These are phyloP conservation scores for Ilex aquifolium DNA, from an alignment of 257 asterid species.

Conservation along the genomic window DNA sequence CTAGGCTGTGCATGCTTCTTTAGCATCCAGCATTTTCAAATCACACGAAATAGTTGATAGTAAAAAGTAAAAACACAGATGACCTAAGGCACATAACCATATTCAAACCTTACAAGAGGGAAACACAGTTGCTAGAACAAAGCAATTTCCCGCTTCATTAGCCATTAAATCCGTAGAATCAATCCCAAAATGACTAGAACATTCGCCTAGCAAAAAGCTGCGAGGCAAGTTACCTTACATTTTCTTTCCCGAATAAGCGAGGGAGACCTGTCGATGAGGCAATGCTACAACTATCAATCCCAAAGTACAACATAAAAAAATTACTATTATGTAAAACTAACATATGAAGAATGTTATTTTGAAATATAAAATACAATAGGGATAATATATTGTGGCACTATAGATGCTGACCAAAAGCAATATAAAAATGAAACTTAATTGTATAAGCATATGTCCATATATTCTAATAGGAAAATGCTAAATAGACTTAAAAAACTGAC, in stretches of 20 bases:
- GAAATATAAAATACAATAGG: too few relatives aligned
- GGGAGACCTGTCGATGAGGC: conserved; percentile 62
- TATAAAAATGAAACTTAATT: too few relatives aligned
- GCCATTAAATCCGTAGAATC: conserved; percentile 25
- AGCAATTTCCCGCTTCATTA: conserved; percentile 61
- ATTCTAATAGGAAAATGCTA: too few relatives aligned
- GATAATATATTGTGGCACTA: too few relatives aligned
- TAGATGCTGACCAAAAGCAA: too few relatives aligned
- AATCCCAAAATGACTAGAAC: conserved; percentile 57
- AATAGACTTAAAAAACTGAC: too few relatives aligned
- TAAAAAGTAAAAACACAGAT: neutral
- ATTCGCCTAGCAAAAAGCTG: conserved; percentile 61
- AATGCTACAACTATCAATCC: neutral
- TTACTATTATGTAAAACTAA: too few relatives aligned
- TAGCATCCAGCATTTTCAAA: neutral
- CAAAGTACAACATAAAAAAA: neutral
- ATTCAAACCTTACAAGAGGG: conserved; percentile 70
- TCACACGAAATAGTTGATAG: conserved; percentile 2
- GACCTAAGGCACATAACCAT: conserved; percentile 2
- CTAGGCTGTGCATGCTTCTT: neutral
- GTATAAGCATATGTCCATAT: too few relatives aligned
- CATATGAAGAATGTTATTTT: too few relatives aligned
- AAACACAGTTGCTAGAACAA: conserved; percentile 66
- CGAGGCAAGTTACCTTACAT: conserved; percentile 39
- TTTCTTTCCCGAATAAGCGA: conserved; percentile 41